These are phyloP conservation scores for Litchi chinensis DNA, from an alignment of 345 rosid genomes.

Conservation along the genomic window DNA sequence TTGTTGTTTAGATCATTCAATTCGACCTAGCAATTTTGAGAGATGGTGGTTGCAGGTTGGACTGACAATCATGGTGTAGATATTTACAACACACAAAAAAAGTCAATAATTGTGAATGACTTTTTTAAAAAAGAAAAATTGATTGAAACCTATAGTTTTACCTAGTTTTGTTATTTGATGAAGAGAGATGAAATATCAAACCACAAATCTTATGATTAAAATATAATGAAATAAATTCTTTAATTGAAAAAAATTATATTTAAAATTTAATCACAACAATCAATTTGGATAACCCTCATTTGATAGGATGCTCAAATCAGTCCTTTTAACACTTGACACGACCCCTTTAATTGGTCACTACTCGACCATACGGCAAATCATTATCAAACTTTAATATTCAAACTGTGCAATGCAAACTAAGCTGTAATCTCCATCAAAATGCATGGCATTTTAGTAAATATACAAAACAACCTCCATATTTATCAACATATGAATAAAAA, in stretches of 20 bases:
- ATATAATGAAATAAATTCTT: too few relatives aligned
- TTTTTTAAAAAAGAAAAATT: too few relatives aligned
- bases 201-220: too few relatives aligned
- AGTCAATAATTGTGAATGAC: background rate
- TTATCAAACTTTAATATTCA: background rate
- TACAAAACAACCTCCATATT: background rate
- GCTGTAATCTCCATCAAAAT: background rate
- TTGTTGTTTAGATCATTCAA: background rate
- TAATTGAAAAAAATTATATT: too few relatives aligned
- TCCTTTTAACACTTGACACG: background rate
- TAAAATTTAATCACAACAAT: too few relatives aligned
- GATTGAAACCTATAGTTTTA: too few relatives aligned
- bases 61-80: too few relatives aligned
- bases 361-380: background rate
- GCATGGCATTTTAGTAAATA: conserved; percentile 13
- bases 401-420: background rate
- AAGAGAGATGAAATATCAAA: background rate
- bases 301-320: background rate
- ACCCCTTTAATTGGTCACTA: background rate
- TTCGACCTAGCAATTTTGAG: background rate
- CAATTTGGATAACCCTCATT: too few relatives aligned
- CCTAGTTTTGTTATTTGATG: background rate
- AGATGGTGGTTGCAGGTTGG: background rate
- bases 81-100: too few relatives aligned
- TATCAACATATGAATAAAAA: too few relatives aligned